These are phyloP conservation scores for Dothidotthia symphoricarpi DNA, from an alignment of 2,329 filamentous ascomycete genomes.

Conservation along the genomic window DNA sequence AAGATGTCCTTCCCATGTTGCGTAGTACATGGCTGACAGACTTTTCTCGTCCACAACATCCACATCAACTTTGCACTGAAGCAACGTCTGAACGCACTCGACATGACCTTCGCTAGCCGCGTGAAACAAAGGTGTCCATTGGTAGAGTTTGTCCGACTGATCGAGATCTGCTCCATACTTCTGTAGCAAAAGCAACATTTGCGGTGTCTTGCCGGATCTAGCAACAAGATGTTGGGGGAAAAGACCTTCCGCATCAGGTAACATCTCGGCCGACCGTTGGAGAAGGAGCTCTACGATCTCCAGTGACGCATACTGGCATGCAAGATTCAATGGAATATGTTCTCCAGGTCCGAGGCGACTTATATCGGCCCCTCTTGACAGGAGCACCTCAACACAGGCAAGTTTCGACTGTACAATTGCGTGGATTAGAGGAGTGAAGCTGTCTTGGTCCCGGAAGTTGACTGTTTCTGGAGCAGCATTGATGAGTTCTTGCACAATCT, in stretches of 20 bases:
- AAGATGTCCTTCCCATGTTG: slow-evolving; percentile 94
- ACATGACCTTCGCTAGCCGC: slow-evolving; percentile 96
- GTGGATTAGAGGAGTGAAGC: slow-evolving; percentile 94
- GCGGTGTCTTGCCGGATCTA: slow-evolving; percentile 76
- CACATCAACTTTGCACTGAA: slow-evolving; percentile 75
- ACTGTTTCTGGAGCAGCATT: slow-evolving; percentile 70
- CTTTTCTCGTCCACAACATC: slow-evolving; percentile 87
- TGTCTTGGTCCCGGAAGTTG: slow-evolving; percentile 89
- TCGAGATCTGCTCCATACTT: slow-evolving; percentile 86
- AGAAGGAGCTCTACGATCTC: slow-evolving; percentile 82
- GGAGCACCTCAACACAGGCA: slow-evolving; percentile 73
- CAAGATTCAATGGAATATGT: slow-evolving; percentile 90
- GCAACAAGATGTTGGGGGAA: slow-evolving; percentile 97
- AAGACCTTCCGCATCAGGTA: slow-evolving; percentile 93
- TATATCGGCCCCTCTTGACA: slow-evolving; percentile 76
- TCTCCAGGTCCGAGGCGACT: slow-evolving; percentile 84
- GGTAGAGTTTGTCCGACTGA: slow-evolving; percentile 91
- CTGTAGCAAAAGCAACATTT: slow-evolving; percentile 76
- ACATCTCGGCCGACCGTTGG: slow-evolving; percentile 72
- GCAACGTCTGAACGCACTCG: slow-evolving; percentile 75
- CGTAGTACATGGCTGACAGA: slow-evolving; percentile 95
- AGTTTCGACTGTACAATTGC: slow-evolving; percentile 86
- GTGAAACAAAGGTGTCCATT: slow-evolving; percentile 95
- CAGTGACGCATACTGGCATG: slow-evolving; percentile 87
- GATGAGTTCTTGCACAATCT: slow-evolving; percentile 75